Conservation (phyloP, 2,329 filamentous ascomycete species). For the Microdochium paspali region DNA sequence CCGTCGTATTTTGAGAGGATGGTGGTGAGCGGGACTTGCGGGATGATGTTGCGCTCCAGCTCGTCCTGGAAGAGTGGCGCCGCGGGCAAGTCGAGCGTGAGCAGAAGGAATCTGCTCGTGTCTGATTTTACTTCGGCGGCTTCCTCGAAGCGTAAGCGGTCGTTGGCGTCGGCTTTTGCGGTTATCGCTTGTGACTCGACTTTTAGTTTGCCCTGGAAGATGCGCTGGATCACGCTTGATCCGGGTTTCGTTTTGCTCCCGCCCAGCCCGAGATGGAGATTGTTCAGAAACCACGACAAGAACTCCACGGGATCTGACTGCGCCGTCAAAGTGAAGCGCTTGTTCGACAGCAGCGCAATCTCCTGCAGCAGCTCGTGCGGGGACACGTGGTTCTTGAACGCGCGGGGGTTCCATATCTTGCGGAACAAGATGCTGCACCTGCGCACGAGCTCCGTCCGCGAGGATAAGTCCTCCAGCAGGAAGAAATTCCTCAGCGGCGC, state of each 20-base stretch:
- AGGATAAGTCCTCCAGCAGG: slow-evolving; percentile 72
- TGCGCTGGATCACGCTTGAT: slow-evolving; percentile 78
- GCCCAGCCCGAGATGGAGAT: slow-evolving; percentile 83
- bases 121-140: slow-evolving; percentile 72
- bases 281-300: slow-evolving; percentile 94
- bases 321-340: slow-evolving; percentile 80
- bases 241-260: slow-evolving; percentile 81
- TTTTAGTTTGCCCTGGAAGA: slow-evolving; percentile 87
- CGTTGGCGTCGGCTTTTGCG: slow-evolving; percentile 76
- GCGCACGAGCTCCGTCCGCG: slow-evolving; percentile 69
- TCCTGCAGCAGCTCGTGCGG: slow-evolving; percentile 96
- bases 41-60: slow-evolving; percentile 90
- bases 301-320: slow-evolving; percentile 97
- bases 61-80: slow-evolving; percentile 95
- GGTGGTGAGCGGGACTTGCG: slow-evolving; percentile 73
- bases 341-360: slow-evolving; percentile 79
- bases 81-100: slow-evolving; percentile 86
- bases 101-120: slow-evolving; percentile 73
- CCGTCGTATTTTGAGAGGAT: slow-evolving; percentile 93
- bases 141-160: slow-evolving; percentile 88
- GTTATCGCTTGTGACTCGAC: slow-evolving; percentile 93
- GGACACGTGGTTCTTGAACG: slow-evolving; percentile 94
- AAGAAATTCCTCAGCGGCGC: slow-evolving; percentile 84
- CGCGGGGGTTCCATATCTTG: slow-evolving; percentile 96
- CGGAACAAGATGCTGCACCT: slow-evolving; percentile 83